These are phyloP conservation scores for Coemansia sp. DNA, from an alignment of 192 early-diverging fungal genomes.

Conservation along the genomic window DNA sequence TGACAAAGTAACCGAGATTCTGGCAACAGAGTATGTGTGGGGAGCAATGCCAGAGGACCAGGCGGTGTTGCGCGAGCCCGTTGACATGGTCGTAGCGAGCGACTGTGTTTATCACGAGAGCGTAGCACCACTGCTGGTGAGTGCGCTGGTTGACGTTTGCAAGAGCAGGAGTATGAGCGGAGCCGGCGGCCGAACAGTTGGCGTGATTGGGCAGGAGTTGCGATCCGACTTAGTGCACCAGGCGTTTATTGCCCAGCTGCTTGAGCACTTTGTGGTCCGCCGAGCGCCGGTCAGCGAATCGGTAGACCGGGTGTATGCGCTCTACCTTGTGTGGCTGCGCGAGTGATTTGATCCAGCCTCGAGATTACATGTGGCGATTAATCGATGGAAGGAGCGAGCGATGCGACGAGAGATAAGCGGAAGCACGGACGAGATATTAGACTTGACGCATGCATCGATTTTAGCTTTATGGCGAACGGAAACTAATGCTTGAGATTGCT, in stretches of 20 bases:
- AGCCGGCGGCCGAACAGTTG: constrained; percentile 13
- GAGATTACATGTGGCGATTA: no score
- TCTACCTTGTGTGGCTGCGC: constrained; percentile 38
- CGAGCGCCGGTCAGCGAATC: constrained; percentile 23
- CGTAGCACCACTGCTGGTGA: constrained; percentile 32
- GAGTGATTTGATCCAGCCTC: neutral
- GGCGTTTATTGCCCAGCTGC: constrained; percentile 29
- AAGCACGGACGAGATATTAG: no score
- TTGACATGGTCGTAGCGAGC: constrained; percentile 42
- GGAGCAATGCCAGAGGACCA: constrained; percentile 23
- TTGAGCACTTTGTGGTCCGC: constrained; percentile 26
- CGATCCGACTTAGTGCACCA: constrained; percentile 49
- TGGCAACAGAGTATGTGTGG: constrained; percentile 36
- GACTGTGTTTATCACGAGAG: constrained; percentile 49
- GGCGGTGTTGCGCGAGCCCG: constrained; percentile 10
- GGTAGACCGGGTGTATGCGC: constrained; percentile 15
- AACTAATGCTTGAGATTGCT: no score
- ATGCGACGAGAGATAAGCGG: no score
- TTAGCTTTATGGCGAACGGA: no score
- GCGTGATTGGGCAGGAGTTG: constrained; percentile 45
- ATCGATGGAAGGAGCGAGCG: no score
- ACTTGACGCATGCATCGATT: no score
- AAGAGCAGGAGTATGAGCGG: constrained; percentile 5
- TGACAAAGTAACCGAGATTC: neutral
- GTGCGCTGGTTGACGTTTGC: constrained; percentile 24